These are phyloP conservation scores for Metarhizium sp. DNA, from an alignment of 2,329 filamentous ascomycete genomes.

Conservation along the genomic window DNA sequence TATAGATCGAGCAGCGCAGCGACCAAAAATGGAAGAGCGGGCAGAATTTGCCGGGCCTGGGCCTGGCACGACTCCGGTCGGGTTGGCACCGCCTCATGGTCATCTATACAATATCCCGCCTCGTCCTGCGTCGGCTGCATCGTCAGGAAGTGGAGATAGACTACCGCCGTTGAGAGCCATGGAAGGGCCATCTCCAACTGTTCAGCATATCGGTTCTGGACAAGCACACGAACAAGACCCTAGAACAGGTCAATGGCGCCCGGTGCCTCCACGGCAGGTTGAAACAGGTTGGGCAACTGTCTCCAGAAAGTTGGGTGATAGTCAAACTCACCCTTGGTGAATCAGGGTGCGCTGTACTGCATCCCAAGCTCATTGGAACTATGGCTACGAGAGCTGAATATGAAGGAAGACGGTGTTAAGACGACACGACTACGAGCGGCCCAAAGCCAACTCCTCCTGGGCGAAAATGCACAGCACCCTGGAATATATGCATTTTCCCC, in stretches of 20 bases:
- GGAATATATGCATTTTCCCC: not conserved
- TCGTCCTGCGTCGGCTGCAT: conserved; percentile 27
- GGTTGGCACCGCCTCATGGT: conserved; percentile 32
- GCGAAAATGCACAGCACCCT: not conserved
- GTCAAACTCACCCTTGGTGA: conserved; percentile 5
- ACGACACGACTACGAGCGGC: not conserved
- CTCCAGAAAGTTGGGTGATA: conserved; percentile 15
- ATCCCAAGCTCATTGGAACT: not conserved
- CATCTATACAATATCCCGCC: conserved; percentile 26
- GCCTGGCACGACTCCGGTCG: conserved; percentile 22
- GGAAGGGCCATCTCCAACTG: conserved; percentile 23
- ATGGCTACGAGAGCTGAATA: not conserved
- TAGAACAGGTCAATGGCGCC: conserved; percentile 26
- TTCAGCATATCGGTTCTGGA: conserved; percentile 13
- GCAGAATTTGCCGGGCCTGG: conserved; percentile 30
- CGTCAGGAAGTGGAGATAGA: conserved; percentile 29
- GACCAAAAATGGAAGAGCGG: conserved; percentile 38
- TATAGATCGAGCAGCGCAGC: conserved; percentile 35
- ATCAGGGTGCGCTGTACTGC: not conserved
- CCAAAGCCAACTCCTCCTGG: not conserved
- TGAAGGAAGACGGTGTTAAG: not conserved
- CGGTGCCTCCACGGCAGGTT: conserved; percentile 19
- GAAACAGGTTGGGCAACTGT: conserved; percentile 28
- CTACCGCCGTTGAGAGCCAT: conserved; percentile 39
- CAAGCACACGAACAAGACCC: conserved; percentile 25